Evolutionary conservation across 768 basidiomycete genomes (phyloP).

Genomic region (Baorangia bicolor): DNA sequence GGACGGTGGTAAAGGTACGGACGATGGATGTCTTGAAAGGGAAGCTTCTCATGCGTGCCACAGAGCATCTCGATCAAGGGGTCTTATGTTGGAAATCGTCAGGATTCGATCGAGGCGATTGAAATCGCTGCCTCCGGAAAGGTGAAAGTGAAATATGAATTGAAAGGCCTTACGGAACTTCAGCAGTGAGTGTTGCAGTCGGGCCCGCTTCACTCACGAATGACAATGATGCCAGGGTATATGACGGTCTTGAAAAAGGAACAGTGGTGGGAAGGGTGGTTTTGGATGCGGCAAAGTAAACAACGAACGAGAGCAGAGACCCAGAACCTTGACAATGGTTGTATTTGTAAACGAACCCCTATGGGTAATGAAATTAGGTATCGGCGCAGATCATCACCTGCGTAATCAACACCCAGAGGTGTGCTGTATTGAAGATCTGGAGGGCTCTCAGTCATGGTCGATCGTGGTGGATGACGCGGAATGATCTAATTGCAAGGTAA

Average conservation of each 20-base stretch:
- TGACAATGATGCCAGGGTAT: constrained; percentile 29
- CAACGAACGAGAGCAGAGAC: not conserved
- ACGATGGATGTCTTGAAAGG: not conserved
- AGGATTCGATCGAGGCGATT: constrained; percentile 81
- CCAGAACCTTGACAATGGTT: not conserved
- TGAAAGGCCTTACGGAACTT: constrained; percentile 51
- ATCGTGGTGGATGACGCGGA: no score
- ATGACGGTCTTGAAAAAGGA: constrained; percentile 40
- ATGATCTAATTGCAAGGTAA: no score
- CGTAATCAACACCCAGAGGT: not conserved
- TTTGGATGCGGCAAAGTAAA: constrained; percentile 34
- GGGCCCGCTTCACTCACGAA: not conserved
- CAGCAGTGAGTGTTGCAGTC: constrained; percentile 40
- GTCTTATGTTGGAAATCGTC: constrained; percentile 67
- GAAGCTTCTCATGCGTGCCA: not conserved
- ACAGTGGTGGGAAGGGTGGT: constrained; percentile 44
- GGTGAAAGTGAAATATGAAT: constrained; percentile 57
- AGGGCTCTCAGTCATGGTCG: not conserved
- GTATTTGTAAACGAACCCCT: not conserved
- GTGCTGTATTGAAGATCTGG: no score
- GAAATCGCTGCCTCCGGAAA: constrained; percentile 70
- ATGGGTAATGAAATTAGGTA: no score
- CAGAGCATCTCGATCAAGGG: constrained; percentile 29
- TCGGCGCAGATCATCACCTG: no score
- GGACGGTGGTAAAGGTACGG: constrained; percentile 60